Evolutionary conservation across 1,139 yeast genomes (phyloP), one percentile per base, ranked within the genome.

Genomic region (Pichia sp.): DNA sequence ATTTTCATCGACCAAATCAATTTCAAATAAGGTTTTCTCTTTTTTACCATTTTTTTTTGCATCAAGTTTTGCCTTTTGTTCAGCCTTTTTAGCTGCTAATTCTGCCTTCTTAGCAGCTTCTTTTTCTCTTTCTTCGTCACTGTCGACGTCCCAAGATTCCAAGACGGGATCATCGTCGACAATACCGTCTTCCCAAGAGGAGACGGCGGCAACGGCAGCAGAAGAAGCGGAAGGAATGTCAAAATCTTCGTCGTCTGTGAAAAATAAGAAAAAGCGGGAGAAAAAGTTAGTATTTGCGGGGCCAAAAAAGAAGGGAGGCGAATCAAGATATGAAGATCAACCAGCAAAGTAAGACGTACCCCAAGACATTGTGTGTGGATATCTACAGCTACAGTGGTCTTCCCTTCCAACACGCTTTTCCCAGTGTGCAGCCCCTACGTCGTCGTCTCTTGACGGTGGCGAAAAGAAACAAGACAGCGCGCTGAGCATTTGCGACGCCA

Each of bases 121-220:
- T 52, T 67, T 65, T 53, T 67, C 70, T 54, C 66, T 70, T 52
- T 74, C 80, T 53, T 74, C 82, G 52, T 80, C 88, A 41, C 78
- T 69, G 49, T 75, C 80, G 29, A 69, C 75, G 55, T 89, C 97
- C 96, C 97, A 89, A 3, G 95, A 84, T 50, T 84, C 93, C 47
- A 86, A 68, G 19, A 85, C 70, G 36, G 81, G 80, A 36, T 78
- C 84, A 46, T 84, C 88, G 49, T 78, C 81, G 40, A 72, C 87
- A 43, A 80, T 87, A 48, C 77, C 81, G 41, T 74, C 87, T 31
- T 40, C 57, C 80, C 93, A 91, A 59, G 87, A 78, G 39, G 79
- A 81, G 31, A 74, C 75, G 14, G 74, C 67, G 39, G 79, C 81
- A 31, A 74, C 75, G 14, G 74, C 67, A 25, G 65, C 67, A 31